Evolutionary conservation across 768 basidiomycete genomes (phyloP).

Genomic region (Suillus fuscotomentosus): DNA sequence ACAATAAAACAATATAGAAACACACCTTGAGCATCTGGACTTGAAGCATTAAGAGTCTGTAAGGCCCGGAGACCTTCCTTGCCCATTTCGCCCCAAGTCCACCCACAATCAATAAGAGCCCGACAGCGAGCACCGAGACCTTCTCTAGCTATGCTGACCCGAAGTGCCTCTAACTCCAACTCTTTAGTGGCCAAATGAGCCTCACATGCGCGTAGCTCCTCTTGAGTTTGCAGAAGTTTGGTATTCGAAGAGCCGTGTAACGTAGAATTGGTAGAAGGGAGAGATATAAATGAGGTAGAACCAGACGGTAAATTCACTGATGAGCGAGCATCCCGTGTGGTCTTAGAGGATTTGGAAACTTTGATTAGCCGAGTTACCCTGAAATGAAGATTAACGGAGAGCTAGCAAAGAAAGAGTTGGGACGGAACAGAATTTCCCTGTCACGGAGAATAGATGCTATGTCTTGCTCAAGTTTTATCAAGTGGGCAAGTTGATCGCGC

Average conservation of each 20-base stretch:
- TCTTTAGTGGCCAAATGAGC: conserved; percentile 70
- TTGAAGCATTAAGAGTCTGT: conserved; percentile 15
- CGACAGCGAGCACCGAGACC: conserved; percentile 62
- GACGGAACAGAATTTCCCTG: conserved; percentile 80
- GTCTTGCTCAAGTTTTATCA: conserved; percentile 74
- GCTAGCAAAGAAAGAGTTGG: background rate
- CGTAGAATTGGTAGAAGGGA: conserved; percentile 32
- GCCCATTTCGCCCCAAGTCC: conserved; percentile 67
- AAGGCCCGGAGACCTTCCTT: conserved; percentile 48
- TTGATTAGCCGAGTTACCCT: conserved; percentile 82
- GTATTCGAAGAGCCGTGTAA: conserved; percentile 20
- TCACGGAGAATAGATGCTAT: conserved; percentile 69
- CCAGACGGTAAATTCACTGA: conserved; percentile 28
- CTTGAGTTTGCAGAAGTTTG: conserved; percentile 66
- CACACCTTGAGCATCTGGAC: conserved; percentile 6
- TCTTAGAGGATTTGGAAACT: conserved; percentile 58
- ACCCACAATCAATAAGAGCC: conserved; percentile 69
- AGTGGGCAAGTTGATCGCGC: conserved; percentile 53
- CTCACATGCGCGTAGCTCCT: conserved; percentile 83
- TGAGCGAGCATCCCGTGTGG: conserved; percentile 36
- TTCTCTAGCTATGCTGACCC: conserved; percentile 55
- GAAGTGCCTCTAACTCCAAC: conserved; percentile 51
- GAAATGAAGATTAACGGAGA: background rate
- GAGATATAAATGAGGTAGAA: conserved; percentile 45
- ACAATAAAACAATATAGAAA: background rate